Conservation (phyloP, 495 filamentous ascomycete species). For the Lichina pygmaea region DNA sequence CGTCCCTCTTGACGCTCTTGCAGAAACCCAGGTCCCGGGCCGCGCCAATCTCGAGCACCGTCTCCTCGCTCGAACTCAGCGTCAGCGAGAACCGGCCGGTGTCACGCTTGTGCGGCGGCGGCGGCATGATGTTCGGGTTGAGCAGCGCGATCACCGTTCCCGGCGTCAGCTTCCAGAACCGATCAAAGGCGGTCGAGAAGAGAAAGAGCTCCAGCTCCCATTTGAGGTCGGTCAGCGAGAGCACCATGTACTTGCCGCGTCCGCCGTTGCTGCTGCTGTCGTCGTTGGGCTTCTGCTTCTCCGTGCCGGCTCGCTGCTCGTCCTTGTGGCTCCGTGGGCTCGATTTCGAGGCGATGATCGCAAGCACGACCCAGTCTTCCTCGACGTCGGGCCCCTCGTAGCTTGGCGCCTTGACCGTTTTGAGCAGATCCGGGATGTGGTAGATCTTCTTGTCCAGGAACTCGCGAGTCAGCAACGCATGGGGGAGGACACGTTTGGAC, state of each 20-base stretch:
- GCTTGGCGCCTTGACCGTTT: conserved; percentile 53
- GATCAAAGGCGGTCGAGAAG: conserved; percentile 71
- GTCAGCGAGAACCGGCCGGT: conserved; percentile 64
- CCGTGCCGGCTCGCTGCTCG: conserved; percentile 16
- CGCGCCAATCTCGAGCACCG: conserved; percentile 65
- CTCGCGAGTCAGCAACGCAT: conserved; percentile 46
- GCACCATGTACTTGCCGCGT: conserved; percentile 66
- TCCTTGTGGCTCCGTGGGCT: conserved; percentile 42
- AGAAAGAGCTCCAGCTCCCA: conserved; percentile 83
- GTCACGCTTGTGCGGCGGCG: conserved; percentile 37
- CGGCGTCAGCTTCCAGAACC: conserved; percentile 67
- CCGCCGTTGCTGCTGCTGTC: conserved; percentile 17
- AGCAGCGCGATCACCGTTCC: conserved; percentile 78
- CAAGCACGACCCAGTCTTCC: conserved; percentile 66
- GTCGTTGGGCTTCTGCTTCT: conserved; percentile 8
- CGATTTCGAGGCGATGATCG: conserved; percentile 66
- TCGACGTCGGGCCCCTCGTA: conserved; percentile 68
- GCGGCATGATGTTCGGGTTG: conserved; percentile 82
- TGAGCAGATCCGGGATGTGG: conserved; percentile 57
- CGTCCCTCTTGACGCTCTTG: conserved; percentile 60
- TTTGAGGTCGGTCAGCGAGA: conserved; percentile 64
- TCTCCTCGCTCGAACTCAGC: conserved; percentile 61
- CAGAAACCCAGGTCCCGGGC: conserved; percentile 76
- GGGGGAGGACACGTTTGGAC: conserved; percentile 62
- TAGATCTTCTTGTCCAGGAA: conserved; percentile 51